phyloP scores from a whole-genome alignment of 179 eudicot species.

The Dionaea muscipula region DNA sequence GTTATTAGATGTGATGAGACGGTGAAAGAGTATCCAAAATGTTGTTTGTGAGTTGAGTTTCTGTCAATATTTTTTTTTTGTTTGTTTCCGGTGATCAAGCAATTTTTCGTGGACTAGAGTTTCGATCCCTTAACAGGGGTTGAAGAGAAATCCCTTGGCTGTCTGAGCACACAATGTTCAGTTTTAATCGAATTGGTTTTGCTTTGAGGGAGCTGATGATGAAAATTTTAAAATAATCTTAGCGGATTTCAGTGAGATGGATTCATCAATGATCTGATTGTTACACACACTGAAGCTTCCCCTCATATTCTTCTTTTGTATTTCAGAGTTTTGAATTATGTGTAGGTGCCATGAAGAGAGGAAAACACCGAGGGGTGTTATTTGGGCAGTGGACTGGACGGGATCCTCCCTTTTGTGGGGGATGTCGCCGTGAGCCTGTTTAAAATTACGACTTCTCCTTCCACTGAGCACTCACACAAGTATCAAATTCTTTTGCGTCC shows the following conservation, averaged over 20 bases:
- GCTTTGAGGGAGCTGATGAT: slow-evolving; percentile 35
- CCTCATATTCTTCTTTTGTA: no score
- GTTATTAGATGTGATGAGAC: no score
- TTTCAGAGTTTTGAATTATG: no score
- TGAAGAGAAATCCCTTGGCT: slow-evolving; percentile 63
- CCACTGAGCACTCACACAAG: slow-evolving; percentile 39
- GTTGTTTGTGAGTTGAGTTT: no score
- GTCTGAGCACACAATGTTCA: slow-evolving; percentile 32
- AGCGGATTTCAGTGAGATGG: slow-evolving; percentile 93
- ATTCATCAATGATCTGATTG: slow-evolving; percentile 66
- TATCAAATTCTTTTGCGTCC: slow-evolving; percentile 19
- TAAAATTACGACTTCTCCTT: slow-evolving; percentile 61
- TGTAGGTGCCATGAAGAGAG: slow-evolving; percentile 39
- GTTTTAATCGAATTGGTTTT: neutral
- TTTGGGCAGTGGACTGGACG: slow-evolving; percentile 62
- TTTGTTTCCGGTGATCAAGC: slow-evolving; percentile 28
- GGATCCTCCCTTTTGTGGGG: neutral
- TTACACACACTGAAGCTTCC: slow-evolving; percentile 80
- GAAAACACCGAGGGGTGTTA: slow-evolving; percentile 34
- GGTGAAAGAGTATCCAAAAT: no score
- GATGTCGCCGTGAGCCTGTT: slow-evolving; percentile 53
- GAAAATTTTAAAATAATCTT: slow-evolving; percentile 44
- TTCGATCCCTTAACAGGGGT: slow-evolving; percentile 29
- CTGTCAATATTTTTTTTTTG: neutral
- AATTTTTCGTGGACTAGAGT: slow-evolving; percentile 45